These are phyloP conservation scores for Saturnispora mendoncae DNA, from an alignment of 805 yeast species.

Conservation along the genomic window DNA sequence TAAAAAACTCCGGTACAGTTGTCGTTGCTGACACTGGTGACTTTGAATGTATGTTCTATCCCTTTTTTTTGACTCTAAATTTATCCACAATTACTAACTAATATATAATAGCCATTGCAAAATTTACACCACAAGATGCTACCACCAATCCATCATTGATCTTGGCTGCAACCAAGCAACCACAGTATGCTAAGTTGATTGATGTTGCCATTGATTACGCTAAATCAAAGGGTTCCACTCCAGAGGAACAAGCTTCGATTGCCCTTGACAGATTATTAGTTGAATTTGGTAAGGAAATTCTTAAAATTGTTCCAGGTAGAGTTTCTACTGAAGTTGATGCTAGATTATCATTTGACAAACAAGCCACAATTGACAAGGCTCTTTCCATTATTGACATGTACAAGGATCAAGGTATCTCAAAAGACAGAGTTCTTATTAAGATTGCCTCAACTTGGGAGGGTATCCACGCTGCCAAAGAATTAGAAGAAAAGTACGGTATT, in stretches of 20 bases:
- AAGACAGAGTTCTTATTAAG: constrained; percentile 90
- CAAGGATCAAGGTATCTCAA: constrained; percentile 72
- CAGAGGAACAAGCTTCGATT: constrained; percentile 61
- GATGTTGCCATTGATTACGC: constrained; percentile 89
- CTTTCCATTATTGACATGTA: constrained; percentile 81
- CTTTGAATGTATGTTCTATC: constrained; percentile 54
- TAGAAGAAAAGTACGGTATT: constrained; percentile 82
- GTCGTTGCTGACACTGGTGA: constrained; percentile 99
- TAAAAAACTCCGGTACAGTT: constrained; percentile 90
- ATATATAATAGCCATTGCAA: constrained; percentile 56
- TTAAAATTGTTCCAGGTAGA: constrained; percentile 95
- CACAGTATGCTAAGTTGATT: constrained; percentile 80
- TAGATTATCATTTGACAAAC: constrained; percentile 90
- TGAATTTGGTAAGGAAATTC: constrained; percentile 91
- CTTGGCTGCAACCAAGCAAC: constrained; percentile 87
- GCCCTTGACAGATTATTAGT: constrained; percentile 91
- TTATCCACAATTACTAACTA: not conserved
- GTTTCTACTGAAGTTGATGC: constrained; percentile 99
- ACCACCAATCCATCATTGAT: constrained; percentile 98
- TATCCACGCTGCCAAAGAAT: constrained; percentile 95
- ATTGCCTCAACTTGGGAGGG: constrained; percentile 99
- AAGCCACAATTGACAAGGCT: constrained; percentile 91
- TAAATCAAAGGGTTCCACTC: constrained; percentile 47
- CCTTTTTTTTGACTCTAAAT: not conserved
- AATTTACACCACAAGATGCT: constrained; percentile 98